Evolutionary conservation across 306 rosid species (phyloP), one percentile per base, ranked within the genome.

Genomic region (apple (Malus domestica)): DNA sequence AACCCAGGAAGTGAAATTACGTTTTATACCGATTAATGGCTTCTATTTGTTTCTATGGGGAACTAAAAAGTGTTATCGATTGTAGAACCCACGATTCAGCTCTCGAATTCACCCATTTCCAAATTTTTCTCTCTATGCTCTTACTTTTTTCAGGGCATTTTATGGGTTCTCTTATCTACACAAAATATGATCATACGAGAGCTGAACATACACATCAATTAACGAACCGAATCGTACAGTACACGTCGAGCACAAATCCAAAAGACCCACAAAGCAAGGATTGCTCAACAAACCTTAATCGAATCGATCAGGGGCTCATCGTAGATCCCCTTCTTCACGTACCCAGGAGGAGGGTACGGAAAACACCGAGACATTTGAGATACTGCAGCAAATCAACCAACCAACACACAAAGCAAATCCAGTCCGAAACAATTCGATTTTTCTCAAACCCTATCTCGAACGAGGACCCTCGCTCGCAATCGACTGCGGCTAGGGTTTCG

Each of bases 221-320:
- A 66, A 67, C 20, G 63, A 71, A 54, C 40, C 73, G 51, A 69
- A 74, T 68, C 80, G 76, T 60, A 68, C 54, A 80, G 70, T 13
- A 73, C 8, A 14, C 45, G 83, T 80, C 75, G 80, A 80, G 83
- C 83, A 73, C 65, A 79, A 67, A 73, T 74, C 22, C 83, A 79
- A 79, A 49, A 79, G 66, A 79, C 70, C 81, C 71, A 80, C 65
- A 80, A 58, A 80, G 23, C 59, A 35, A 42, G 25, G 75, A 67
- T 74, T 15, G 75, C 83, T 74, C 83, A 74, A 80, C 81, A 63
- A 81, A 77, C 85, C 85, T 81, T 81, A 76, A 77, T 76, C 85
- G 81, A 78, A 54, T 81, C 85, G 81, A 77, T 63, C 74, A 58
- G 73, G 73, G 78, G 29, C 72, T 76, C 85, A 67, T 76, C 78